Evolutionary conservation across 495 filamentous ascomycete species (phyloP).

Genomic region (Bryoglossum gracile): DNA sequence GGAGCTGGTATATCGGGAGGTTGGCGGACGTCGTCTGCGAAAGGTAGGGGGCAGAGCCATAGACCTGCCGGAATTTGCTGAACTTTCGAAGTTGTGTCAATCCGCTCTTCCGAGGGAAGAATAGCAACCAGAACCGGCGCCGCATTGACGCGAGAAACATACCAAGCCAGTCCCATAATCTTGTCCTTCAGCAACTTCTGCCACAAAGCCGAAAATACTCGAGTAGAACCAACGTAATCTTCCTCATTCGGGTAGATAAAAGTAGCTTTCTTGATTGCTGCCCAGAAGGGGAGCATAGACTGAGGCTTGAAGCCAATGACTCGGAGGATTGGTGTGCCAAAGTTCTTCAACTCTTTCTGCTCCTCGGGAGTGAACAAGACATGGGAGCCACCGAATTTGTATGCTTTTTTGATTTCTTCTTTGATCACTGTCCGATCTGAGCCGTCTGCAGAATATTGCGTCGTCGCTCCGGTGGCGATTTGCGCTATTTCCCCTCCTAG

Average conservation of each 20-base stretch:
- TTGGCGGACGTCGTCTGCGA: slow-evolving; percentile 80
- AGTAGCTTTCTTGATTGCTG: slow-evolving; percentile 72
- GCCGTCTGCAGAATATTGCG: slow-evolving; percentile 66
- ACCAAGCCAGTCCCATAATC: slow-evolving; percentile 85
- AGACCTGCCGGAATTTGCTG: slow-evolving; percentile 68
- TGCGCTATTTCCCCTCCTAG: slow-evolving; percentile 74
- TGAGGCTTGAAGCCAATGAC: slow-evolving; percentile 92
- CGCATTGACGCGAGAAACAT: slow-evolving; percentile 71
- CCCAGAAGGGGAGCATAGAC: slow-evolving; percentile 71
- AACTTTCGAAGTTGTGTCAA: slow-evolving; percentile 43
- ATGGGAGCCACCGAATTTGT: slow-evolving; percentile 90
- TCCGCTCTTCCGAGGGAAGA: slow-evolving; percentile 60
- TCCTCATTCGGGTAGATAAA: slow-evolving; percentile 96
- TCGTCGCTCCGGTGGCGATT: slow-evolving; percentile 66
- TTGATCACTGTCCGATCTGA: slow-evolving; percentile 71
- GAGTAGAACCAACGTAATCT: slow-evolving; percentile 79
- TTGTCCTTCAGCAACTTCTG: slow-evolving; percentile 71
- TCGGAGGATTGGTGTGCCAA: slow-evolving; percentile 74
- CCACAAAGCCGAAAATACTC: slow-evolving; percentile 86
- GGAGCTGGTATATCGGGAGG: slow-evolving; percentile 47
- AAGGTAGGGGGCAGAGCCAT: slow-evolving; percentile 85
- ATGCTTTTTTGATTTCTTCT: slow-evolving; percentile 79
- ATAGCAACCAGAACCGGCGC: slow-evolving; percentile 73
- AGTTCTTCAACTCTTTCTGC: slow-evolving; percentile 62
- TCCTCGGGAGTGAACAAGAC: slow-evolving; percentile 82